Conservation (phyloP, 805 yeast genomes). For the Saturnispora serradocipensis region DNA sequence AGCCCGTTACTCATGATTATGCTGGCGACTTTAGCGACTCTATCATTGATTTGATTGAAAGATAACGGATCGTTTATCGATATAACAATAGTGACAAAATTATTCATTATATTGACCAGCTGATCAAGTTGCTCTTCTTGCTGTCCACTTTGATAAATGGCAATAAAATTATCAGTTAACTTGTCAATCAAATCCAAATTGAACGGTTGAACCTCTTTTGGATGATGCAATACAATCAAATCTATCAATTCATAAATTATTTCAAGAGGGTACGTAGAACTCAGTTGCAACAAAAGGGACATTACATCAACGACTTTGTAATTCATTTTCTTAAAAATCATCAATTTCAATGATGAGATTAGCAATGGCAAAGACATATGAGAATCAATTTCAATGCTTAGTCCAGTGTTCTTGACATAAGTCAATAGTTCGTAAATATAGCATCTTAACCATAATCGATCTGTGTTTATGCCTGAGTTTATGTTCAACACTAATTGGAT, state of each 20-base stretch:
- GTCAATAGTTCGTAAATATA: conserved; percentile 10
- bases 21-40: conserved; percentile 59
- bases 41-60: conserved; percentile 43
- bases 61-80: conserved; percentile 66
- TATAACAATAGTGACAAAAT: conserved; percentile 70
- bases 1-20: conserved; percentile 57
- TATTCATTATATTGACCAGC: conserved; percentile 71
- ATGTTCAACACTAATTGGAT: neutral
- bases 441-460: conserved; percentile 11
- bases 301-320: conserved; percentile 35
- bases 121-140: conserved; percentile 51
- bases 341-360: conserved; percentile 8
- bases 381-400: conserved; percentile 1
- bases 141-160: conserved; percentile 36
- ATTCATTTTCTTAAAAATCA: conserved; percentile 2
- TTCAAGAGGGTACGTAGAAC: conserved; percentile 75
- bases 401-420: conserved; percentile 1
- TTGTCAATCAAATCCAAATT: conserved; percentile 59
- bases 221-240: conserved; percentile 79
- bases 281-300: conserved; percentile 61
- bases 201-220: conserved; percentile 83
- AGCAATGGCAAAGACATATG: conserved; percentile 34
- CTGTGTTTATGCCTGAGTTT: neutral
- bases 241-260: conserved; percentile 84
- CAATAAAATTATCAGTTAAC: conserved; percentile 64